Conservation (phyloP, 306 rosid species). For the Dalbergia cochinchinensis region DNA sequence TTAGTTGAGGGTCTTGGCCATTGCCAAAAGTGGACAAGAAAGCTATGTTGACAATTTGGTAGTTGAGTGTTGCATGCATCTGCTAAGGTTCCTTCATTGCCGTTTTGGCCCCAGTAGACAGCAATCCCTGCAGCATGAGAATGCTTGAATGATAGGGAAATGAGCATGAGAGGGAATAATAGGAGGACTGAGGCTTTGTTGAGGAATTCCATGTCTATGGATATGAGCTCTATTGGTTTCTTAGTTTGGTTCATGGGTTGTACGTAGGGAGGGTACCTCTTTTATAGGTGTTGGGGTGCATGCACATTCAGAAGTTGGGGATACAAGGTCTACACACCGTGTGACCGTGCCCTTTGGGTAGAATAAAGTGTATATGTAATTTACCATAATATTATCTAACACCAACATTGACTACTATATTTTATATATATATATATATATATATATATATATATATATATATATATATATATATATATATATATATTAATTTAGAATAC, state of each 20-base stretch:
- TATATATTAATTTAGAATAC: too few relatives aligned
- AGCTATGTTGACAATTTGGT: not conserved
- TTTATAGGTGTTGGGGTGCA: slow-evolving; percentile 36
- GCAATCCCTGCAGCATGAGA: slow-evolving; percentile 47
- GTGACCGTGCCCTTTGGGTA: slow-evolving; percentile 20
- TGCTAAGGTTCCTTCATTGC: not conserved
- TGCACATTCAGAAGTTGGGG: not conserved
- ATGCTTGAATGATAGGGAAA: slow-evolving; percentile 34
- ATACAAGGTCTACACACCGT: slow-evolving; percentile 14
- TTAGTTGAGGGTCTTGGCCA: slow-evolving; percentile 46
- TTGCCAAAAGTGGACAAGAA: slow-evolving; percentile 54
- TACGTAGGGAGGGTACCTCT: not conserved
- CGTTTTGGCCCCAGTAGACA: slow-evolving; percentile 32
- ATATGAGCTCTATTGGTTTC: not conserved
- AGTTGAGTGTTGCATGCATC: slow-evolving; percentile 19
- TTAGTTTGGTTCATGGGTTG: not conserved
- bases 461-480: too few relatives aligned
- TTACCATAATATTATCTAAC: too few relatives aligned
- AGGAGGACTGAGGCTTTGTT: slow-evolving; percentile 37
- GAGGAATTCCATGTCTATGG: slow-evolving; percentile 45
- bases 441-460: too few relatives aligned
- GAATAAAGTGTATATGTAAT: not conserved
- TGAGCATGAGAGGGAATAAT: slow-evolving; percentile 35
- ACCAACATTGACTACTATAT: too few relatives aligned
- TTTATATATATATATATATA: too few relatives aligned